Percentiles rank a stretch among this genome's conserved stretches.
Conservation (phyloP, 495 filamentous ascomycete genomes). For the Pseudotulostoma volvatum region DNA sequence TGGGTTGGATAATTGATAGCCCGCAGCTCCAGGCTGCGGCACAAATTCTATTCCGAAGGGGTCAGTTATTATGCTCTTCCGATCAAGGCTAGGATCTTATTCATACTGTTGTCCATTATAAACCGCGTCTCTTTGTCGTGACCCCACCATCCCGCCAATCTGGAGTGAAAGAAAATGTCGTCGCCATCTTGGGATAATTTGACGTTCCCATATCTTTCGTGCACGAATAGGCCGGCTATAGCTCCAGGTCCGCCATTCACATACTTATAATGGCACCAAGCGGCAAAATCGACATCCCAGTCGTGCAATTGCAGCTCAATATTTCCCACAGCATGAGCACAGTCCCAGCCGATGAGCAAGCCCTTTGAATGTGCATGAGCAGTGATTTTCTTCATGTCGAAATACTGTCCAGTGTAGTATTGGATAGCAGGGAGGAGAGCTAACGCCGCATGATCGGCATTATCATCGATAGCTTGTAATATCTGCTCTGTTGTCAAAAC, state of each 20-base stretch:
- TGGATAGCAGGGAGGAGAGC: conserved; percentile 82
- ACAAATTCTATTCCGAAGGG: conserved; percentile 50
- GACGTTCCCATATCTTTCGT: conserved; percentile 50
- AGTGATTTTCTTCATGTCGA: conserved; percentile 79
- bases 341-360: conserved; percentile 83
- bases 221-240: conserved; percentile 78
- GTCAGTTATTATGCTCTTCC: too few species aligned
- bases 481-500: conserved; percentile 58
- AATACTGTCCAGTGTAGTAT: conserved; percentile 84
- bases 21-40: conserved; percentile 48
- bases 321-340: conserved; percentile 90
- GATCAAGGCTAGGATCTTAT: too few species aligned
- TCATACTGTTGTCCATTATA: conserved; percentile 50
- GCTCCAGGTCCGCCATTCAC: conserved; percentile 80
- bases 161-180: conserved; percentile 28
- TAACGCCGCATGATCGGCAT: conserved; percentile 61
- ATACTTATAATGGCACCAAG: conserved; percentile 98
- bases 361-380: conserved; percentile 55
- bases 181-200: conserved; percentile 22
- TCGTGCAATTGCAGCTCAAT: conserved; percentile 68
- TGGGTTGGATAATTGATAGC: conserved; percentile 47
- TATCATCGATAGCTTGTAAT: conserved; percentile 53
- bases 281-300: conserved; percentile 91
- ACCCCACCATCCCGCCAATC: conserved; percentile 85
- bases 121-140: conserved; percentile 62